phyloP scores from a whole-genome alignment of 257 asterid species.

The Verbascum thapsus region DNA sequence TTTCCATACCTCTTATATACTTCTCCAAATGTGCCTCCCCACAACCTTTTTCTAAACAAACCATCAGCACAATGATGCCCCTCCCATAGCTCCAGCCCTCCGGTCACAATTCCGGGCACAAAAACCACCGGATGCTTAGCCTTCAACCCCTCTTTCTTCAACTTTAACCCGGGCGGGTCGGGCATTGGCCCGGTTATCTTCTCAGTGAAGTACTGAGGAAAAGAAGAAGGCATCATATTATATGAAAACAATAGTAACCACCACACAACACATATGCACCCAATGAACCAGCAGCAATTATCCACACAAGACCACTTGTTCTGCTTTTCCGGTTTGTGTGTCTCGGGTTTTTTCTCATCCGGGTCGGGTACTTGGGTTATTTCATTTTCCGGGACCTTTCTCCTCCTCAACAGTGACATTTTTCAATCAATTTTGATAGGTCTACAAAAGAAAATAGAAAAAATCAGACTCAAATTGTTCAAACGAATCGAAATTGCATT shows the following conservation, averaged over 20 bases:
- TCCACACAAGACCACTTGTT: constrained; percentile 79
- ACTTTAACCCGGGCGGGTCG: constrained; percentile 84
- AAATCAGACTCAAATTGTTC: not conserved
- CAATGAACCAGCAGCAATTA: constrained; percentile 83
- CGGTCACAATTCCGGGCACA: constrained; percentile 87
- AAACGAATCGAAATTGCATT: not conserved
- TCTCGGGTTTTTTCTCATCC: constrained; percentile 40
- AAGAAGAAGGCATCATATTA: constrained; percentile 87
- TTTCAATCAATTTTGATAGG: not conserved
- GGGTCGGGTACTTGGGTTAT: constrained; percentile 37
- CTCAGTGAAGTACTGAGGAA: constrained; percentile 84
- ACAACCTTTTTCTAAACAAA: constrained; percentile 53
- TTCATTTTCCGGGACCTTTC: constrained; percentile 46
- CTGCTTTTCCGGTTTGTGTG: constrained; percentile 33
- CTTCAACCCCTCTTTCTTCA: constrained; percentile 66
- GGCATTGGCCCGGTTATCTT: constrained; percentile 84
- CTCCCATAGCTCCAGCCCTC: constrained; percentile 93
- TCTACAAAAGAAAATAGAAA: not conserved
- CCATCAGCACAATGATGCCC: constrained; percentile 82
- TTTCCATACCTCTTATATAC: constrained; percentile 45
- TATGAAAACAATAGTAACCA: constrained; percentile 69
- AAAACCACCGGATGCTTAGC: constrained; percentile 71
- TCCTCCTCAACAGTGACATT: constrained; percentile 58
- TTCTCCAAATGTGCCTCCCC: constrained; percentile 68
- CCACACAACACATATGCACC: constrained; percentile 74